A percentile compares a stretch with the other conserved stretches of the same genome.
These are phyloP conservation scores for Phaffomyces opuntiae DNA, from an alignment of 805 yeast genomes.

Conservation along the genomic window DNA sequence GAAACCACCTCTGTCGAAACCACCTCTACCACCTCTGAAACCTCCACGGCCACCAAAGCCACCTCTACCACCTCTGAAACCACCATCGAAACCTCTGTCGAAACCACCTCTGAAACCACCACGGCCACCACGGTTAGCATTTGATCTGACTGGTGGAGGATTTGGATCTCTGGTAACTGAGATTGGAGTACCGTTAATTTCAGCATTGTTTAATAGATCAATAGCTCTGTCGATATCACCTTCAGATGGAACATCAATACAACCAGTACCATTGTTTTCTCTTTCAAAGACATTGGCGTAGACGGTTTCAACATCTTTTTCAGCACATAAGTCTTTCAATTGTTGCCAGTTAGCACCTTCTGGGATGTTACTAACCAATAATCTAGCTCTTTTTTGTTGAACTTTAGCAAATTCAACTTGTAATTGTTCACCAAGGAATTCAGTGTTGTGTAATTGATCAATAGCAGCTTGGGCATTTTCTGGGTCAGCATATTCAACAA, in stretches of 20 bases:
- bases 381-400: constrained; percentile 63
- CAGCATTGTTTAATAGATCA: constrained; percentile 61
- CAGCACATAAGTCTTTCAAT: constrained; percentile 83
- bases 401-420: constrained; percentile 36
- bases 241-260: constrained; percentile 44
- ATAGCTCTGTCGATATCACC: constrained; percentile 75
- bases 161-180: constrained; percentile 71
- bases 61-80: constrained; percentile 2
- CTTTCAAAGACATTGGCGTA: constrained; percentile 43
- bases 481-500: constrained; percentile 73
- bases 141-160: constrained; percentile 43
- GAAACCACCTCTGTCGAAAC: constrained; percentile 2
- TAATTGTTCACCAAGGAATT: constrained; percentile 47
- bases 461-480: constrained; percentile 73
- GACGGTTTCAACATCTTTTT: constrained; percentile 59
- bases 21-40: constrained; percentile 2
- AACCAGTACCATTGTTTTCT: constrained; percentile 41
- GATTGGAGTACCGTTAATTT: constrained; percentile 62
- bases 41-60: constrained; percentile 3
- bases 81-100: constrained; percentile 24
- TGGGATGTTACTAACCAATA: constrained; percentile 62
- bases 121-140: constrained; percentile 33
- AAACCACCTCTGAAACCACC: constrained; percentile 38
- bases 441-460: constrained; percentile 65
- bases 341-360: constrained; percentile 83